Conservation (phyloP, 306 rosid genomes). For the Comarum palustre region DNA sequence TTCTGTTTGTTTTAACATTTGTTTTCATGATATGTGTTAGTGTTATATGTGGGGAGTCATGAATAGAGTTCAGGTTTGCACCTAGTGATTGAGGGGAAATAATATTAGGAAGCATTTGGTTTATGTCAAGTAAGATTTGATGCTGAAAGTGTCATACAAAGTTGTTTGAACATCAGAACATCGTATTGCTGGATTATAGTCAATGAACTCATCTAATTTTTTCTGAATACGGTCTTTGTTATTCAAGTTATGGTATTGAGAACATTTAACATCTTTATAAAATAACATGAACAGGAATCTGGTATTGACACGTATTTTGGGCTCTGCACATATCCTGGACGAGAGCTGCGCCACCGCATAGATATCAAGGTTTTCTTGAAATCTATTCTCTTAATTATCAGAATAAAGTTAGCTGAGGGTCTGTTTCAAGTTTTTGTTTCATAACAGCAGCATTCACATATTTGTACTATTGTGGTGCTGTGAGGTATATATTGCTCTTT, state of each 20-base stretch:
- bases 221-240: not conserved
- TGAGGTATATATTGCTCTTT: not conserved
- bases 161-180: not conserved
- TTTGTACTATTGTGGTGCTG: not conserved
- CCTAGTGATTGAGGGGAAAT: not conserved
- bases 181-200: not conserved
- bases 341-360: constrained; percentile 78
- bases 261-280: constrained; percentile 13
- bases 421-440: not conserved
- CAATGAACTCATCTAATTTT: not conserved
- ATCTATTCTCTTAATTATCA: not conserved
- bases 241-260: not conserved
- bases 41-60: not conserved
- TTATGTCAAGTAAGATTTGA: not conserved
- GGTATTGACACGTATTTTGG: constrained; percentile 94
- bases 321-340: constrained; percentile 81
- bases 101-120: constrained; percentile 4
- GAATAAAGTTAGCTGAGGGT: not conserved
- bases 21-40: constrained; percentile 8
- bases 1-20: constrained; percentile 15
- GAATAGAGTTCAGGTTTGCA: constrained; percentile 4
- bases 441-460: not conserved
- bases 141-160: not conserved
- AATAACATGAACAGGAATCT: constrained; percentile 58
- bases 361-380: constrained; percentile 66